Conservation (phyloP, 352 stramenopile species). For the Aphanomyces stellatus region DNA sequence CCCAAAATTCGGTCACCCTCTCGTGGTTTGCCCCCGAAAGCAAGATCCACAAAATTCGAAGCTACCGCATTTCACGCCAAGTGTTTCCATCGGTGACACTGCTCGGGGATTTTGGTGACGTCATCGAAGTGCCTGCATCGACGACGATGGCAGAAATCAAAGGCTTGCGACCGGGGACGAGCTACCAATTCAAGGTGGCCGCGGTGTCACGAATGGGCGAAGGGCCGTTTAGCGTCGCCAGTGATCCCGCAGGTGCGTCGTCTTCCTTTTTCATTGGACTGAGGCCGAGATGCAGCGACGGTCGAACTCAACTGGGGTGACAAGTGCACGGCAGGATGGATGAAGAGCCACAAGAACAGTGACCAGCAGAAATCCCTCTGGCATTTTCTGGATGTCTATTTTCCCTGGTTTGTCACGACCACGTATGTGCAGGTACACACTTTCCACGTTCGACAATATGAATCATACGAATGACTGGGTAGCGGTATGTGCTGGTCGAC, state of each 20-base stretch:
- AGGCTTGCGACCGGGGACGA: constrained; percentile 64
- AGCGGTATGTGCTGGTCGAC: constrained; percentile 79
- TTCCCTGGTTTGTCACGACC: not conserved
- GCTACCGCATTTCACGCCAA: constrained; percentile 73
- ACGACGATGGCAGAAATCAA: constrained; percentile 51
- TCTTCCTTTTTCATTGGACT: not conserved
- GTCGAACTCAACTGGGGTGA: constrained; percentile 67
- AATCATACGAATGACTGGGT: no score
- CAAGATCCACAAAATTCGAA: constrained; percentile 70
- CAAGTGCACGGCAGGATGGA: constrained; percentile 69
- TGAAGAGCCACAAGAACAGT: constrained; percentile 70
- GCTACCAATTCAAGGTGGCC: constrained; percentile 81
- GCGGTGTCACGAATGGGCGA: constrained; percentile 81
- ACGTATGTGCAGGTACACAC: not conserved
- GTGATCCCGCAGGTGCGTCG: constrained; percentile 32
- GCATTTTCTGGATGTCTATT: not conserved
- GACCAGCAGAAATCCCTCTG: not conserved
- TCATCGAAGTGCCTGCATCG: constrained; percentile 62
- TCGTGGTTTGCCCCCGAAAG: constrained; percentile 52
- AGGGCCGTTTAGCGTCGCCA: constrained; percentile 66
- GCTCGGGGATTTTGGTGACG: constrained; percentile 69
- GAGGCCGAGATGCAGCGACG: constrained; percentile 27
- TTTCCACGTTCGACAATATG: no score
- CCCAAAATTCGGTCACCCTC: constrained; percentile 69
- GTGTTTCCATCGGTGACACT: constrained; percentile 74